Evolutionary conservation across 2,329 filamentous ascomycete species (phyloP).

Genomic region (Cladosporium sp.): DNA sequence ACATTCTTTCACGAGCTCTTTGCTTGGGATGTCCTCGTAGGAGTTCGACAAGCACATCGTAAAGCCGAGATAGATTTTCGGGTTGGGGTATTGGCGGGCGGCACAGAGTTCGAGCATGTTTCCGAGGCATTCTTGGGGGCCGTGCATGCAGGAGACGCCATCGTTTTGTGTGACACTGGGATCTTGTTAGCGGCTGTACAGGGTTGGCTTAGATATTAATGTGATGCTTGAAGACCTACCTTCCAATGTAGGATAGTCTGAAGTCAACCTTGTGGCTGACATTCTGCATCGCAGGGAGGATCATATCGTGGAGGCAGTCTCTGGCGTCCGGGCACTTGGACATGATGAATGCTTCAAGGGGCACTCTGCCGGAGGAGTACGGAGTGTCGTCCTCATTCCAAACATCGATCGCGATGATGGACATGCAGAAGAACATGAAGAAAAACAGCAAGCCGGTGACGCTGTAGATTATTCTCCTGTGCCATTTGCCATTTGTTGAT

Average conservation of each 20-base stretch:
- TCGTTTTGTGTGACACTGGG: conserved; percentile 65
- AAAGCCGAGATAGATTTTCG: conserved; percentile 88
- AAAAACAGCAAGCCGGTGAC: conserved; percentile 32
- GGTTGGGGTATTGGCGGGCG: conserved; percentile 75
- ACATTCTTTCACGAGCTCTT: conserved; percentile 79
- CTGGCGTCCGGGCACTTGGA: conserved; percentile 87
- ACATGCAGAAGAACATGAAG: conserved; percentile 30
- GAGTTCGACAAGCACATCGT: conserved; percentile 82
- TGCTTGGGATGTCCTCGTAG: conserved; percentile 74
- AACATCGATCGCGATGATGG: conserved; percentile 28
- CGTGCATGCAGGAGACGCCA: conserved; percentile 85
- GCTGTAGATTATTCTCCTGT: conserved; percentile 35
- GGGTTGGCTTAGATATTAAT: no score
- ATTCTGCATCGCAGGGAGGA: conserved; percentile 83
- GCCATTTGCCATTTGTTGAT: conserved; percentile 34
- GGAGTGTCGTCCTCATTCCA: conserved; percentile 26
- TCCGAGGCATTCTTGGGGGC: conserved; percentile 85
- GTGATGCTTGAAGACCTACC: conserved; percentile 49
- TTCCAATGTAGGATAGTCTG: conserved; percentile 84
- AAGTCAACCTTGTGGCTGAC: conserved; percentile 86
- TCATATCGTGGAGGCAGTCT: conserved; percentile 75
- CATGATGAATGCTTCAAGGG: conserved; percentile 94
- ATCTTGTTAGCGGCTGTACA: no score
- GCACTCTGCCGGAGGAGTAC: conserved; percentile 52
- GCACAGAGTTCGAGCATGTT: conserved; percentile 95